These are phyloP conservation scores for Heritiera littoralis DNA, from an alignment of 345 rosid genomes.

Conservation along the genomic window DNA sequence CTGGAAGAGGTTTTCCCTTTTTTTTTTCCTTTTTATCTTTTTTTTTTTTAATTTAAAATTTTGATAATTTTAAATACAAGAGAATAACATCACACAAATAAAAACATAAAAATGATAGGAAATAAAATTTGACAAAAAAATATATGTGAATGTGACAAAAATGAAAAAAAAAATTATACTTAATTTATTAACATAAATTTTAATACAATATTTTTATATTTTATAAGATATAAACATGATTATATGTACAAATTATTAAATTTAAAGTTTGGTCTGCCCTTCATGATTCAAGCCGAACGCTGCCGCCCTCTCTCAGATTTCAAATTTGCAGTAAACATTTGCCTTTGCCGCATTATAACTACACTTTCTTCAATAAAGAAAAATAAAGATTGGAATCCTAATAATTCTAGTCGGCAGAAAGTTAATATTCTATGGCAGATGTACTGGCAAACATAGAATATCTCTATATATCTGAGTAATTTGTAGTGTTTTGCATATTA, in stretches of 20 bases:
- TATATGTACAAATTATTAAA: too few relatives aligned
- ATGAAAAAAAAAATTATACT: too few relatives aligned
- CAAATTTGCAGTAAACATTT: background rate
- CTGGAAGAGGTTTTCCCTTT: conserved; percentile 2
- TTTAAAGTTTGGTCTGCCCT: background rate
- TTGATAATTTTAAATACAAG: too few relatives aligned
- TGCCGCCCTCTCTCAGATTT: conserved; percentile 14
- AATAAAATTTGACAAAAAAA: too few relatives aligned
- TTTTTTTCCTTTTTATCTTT: background rate
- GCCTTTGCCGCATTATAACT: background rate
- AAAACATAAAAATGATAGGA: too few relatives aligned
- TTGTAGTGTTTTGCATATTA: background rate
- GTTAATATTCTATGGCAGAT: background rate
- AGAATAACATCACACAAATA: too few relatives aligned
- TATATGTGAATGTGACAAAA: too few relatives aligned
- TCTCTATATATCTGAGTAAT: too few relatives aligned
- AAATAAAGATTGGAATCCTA: conserved; percentile 11
- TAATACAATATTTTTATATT: too few relatives aligned
- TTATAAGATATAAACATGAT: too few relatives aligned
- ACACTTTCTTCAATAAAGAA: background rate
- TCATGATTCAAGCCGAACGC: conserved; percentile 22
- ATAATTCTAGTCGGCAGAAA: conserved; percentile 9
- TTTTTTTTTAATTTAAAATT: too few relatives aligned
- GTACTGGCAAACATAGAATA: background rate
- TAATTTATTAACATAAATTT: too few relatives aligned